Conservation (phyloP, 257 asterid species). For the Misopates orontium region DNA sequence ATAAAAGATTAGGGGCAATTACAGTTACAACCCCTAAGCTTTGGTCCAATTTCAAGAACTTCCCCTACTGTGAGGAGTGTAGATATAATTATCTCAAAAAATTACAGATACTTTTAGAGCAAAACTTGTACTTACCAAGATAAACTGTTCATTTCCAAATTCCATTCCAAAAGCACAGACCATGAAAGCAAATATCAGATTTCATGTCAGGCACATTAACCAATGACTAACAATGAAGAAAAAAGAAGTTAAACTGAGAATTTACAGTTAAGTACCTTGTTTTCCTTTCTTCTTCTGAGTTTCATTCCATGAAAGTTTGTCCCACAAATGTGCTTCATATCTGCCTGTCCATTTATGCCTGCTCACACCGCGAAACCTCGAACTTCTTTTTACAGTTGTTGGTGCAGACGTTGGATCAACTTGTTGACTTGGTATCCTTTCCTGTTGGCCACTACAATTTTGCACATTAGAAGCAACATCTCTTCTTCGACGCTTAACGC, state of each 20-base stretch:
- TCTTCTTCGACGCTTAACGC: constrained; percentile 51
- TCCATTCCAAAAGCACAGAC: neutral
- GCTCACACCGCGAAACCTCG: constrained; percentile 70
- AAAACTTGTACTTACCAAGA: constrained; percentile 36
- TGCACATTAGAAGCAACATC: constrained; percentile 27
- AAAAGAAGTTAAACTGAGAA: neutral
- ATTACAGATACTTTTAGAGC: neutral
- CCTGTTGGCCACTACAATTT: constrained; percentile 9
- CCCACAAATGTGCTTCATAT: constrained; percentile 64
- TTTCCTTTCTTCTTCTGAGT: constrained; percentile 60
- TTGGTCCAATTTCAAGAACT: too few relatives aligned
- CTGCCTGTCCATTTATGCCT: constrained; percentile 58
- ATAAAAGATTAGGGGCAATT: too few relatives aligned
- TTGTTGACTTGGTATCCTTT: constrained; percentile 12
- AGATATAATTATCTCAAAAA: too few relatives aligned
- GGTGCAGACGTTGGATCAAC: constrained; percentile 30
- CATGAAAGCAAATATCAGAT: constrained; percentile 26
- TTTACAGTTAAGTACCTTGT: constrained; percentile 35
- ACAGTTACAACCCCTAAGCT: too few relatives aligned
- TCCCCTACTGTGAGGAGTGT: too few relatives aligned
- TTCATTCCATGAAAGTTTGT: constrained; percentile 51
- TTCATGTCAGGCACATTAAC: constrained; percentile 25
- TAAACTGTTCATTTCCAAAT: constrained; percentile 30
- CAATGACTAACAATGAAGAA: neutral
- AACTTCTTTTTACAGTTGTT: constrained; percentile 66